Evolutionary conservation across 192 early-diverging fungal genomes (phyloP), one percentile per base, ranked within the genome.

Genomic region (Phlyctochytrium arcticum): DNA sequence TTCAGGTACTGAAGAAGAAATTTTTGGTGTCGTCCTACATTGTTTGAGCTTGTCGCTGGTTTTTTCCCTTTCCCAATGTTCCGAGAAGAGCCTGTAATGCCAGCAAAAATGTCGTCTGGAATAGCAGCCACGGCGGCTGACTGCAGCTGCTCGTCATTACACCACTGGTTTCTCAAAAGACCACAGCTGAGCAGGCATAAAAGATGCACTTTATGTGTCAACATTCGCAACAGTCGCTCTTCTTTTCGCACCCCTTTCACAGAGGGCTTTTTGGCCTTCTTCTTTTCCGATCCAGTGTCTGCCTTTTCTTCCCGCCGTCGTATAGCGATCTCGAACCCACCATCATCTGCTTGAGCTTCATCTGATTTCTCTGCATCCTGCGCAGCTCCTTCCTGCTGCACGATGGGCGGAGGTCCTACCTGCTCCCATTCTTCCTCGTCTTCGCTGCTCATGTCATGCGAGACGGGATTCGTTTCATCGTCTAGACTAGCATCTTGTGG

Each of bases 181-280:
- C 73, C 82, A 42, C 83, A 80, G 10, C 69, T 72, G 5, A 88
- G 57, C 12, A 90, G 66, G 24, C 70, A 74, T 0, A 87, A 46
- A 6, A 89, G 61, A 74, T 90, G 87, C 6, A 72, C 74, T 53
- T 87, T 83, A 54, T 89, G 87, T 4, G 80, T 67, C 63, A 79
- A 65, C 4, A 75, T 67, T 21, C 87, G 81, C 12, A 78, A 54
- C 24, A 65, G 62, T 23, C 87, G 74, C 35, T 84, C 75, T 47
- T 74, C 63, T 49, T 83, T 81, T 19, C 73, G 68, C 8, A 87
- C 70, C 10, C 79, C 75, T 31, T 58, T 39, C 10, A 69, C 57
- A 62, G 75, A 81, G 0, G 47, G 24, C 46, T 60, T 62, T n/a
- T 62, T 53, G 3, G 36, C 29, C 23, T 12, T 21, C 6, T 15